Evolutionary conservation across 2,329 filamentous ascomycete genomes (phyloP).

Genomic region (Diplodia mutila): DNA sequence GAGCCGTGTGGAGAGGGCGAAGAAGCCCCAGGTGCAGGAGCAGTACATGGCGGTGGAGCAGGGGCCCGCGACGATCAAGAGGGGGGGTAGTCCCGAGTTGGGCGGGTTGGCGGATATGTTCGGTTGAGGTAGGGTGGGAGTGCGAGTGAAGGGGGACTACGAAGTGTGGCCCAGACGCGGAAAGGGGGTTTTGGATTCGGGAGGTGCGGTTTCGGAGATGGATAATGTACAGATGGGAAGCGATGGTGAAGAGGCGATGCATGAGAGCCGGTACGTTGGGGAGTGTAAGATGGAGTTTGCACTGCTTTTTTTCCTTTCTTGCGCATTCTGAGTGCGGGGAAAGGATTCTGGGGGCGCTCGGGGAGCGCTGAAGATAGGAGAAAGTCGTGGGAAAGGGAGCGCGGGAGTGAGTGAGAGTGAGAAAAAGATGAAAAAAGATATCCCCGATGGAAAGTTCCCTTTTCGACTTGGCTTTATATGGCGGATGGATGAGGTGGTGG

Average conservation of each 20-base stretch:
- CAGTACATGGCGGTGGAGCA: constrained; percentile 50
- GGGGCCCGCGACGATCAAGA: constrained; percentile 37
- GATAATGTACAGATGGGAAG: not conserved
- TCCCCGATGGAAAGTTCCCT: not conserved
- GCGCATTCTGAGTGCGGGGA: no score
- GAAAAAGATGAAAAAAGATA: constrained; percentile 11
- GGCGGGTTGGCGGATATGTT: constrained; percentile 53
- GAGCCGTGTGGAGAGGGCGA: constrained; percentile 39
- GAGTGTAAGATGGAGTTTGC: no score
- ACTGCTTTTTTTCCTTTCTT: no score
- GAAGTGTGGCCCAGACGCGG: no score
- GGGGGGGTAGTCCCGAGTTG: constrained; percentile 46
- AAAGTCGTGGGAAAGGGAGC: not conserved
- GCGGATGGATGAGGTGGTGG: not conserved
- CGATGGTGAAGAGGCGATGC: not conserved
- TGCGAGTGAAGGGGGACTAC: no score
- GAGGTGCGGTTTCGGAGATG: not conserved
- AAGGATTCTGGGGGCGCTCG: not conserved
- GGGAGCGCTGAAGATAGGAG: not conserved
- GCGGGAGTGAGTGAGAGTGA: not conserved
- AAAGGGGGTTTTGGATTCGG: not conserved
- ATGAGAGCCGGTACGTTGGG: no score
- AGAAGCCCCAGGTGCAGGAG: constrained; percentile 41
- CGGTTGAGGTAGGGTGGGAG: no score
- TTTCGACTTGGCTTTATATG: not conserved